A percentile compares a stretch with the other conserved stretches of the same genome.
Evolutionary conservation across 2,329 filamentous ascomycete genomes (phyloP).

Genomic region (Fusarium veterinarium): DNA sequence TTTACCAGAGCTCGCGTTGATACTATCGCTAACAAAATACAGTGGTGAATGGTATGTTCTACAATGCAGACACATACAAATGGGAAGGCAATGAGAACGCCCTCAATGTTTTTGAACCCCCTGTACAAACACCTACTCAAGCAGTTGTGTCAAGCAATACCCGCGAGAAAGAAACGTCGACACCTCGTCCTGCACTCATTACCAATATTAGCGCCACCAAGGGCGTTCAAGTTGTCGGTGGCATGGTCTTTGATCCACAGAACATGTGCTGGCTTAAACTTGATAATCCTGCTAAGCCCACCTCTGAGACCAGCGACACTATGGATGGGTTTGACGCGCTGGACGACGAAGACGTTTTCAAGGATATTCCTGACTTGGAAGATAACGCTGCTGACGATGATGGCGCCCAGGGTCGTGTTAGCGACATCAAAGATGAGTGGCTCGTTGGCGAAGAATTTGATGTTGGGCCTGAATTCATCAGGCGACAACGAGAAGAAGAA

Average conservation of each 20-base stretch:
- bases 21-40: slow-evolving; percentile 46
- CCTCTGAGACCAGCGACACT: slow-evolving; percentile 64
- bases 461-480: slow-evolving; percentile 92
- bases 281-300: slow-evolving; percentile 59
- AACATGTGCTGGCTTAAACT: slow-evolving; percentile 98
- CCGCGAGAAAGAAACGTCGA: slow-evolving; percentile 68
- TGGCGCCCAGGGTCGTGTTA: slow-evolving; percentile 62
- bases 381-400: slow-evolving; percentile 69
- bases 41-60: slow-evolving; percentile 96
- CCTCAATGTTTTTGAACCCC: slow-evolving; percentile 79
- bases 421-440: slow-evolving; percentile 79
- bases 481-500: slow-evolving; percentile 90
- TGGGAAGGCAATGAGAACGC: slow-evolving; percentile 98
- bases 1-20: not conserved
- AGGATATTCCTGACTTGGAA: slow-evolving; percentile 91
- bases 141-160: slow-evolving; percentile 54
- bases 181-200: slow-evolving; percentile 82
- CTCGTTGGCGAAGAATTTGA: slow-evolving; percentile 97
- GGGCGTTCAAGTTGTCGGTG: slow-evolving; percentile 93
- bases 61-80: slow-evolving; percentile 85
- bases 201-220: slow-evolving; percentile 87
- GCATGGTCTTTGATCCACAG: slow-evolving; percentile 97
- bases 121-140: slow-evolving; percentile 65
- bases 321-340: slow-evolving; percentile 75
- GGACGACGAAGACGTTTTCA: slow-evolving; percentile 93